A percentile compares a stretch with the other conserved stretches of the same genome.
Conservation (phyloP, 768 basidiomycete genomes). For the Cystofilobasidium bisporidii region DNA sequence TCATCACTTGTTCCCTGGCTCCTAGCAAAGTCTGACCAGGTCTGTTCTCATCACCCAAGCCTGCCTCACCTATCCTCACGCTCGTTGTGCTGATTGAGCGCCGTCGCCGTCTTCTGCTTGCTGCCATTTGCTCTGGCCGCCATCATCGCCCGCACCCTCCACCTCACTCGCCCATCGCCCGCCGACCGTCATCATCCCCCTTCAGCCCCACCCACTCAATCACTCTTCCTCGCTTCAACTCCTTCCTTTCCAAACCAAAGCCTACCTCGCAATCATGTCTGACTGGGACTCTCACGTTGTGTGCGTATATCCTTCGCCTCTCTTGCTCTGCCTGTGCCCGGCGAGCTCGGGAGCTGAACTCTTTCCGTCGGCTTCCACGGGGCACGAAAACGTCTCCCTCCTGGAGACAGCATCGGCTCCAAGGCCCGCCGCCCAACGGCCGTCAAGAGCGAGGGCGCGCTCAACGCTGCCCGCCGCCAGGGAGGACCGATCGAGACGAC, state of each 20-base stretch:
- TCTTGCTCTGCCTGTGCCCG: not conserved
- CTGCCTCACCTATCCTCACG: too few relatives aligned
- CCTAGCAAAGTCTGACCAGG: too few relatives aligned
- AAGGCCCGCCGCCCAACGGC: constrained; percentile 58
- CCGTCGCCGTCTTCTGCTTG: too few relatives aligned
- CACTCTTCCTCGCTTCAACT: not conserved
- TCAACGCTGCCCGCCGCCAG: constrained; percentile 60
- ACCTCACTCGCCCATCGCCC: too few relatives aligned
- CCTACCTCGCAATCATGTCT: constrained; percentile 18
- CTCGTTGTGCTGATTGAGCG: too few relatives aligned
- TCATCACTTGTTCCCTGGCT: too few relatives aligned
- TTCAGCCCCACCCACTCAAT: too few relatives aligned
- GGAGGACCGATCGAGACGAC: constrained; percentile 80
- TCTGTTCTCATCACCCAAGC: too few relatives aligned
- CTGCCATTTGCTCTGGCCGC: too few relatives aligned
- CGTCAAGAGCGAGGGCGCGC: constrained; percentile 53
- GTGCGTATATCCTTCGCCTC: not conserved
- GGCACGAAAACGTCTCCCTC: not conserved
- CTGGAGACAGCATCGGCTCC: constrained; percentile 48
- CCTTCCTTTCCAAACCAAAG: not conserved
- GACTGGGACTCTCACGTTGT: constrained; percentile 66
- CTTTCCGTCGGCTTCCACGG: not conserved
- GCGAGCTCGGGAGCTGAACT: too few relatives aligned
- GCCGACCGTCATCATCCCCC: too few relatives aligned
- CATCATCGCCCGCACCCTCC: too few relatives aligned